Percentiles rank a stretch among this genome's conserved stretches.
Evolutionary conservation across 164 flowering plant genomes (phyloP).

Genomic region (Stephania yunnanensis): DNA sequence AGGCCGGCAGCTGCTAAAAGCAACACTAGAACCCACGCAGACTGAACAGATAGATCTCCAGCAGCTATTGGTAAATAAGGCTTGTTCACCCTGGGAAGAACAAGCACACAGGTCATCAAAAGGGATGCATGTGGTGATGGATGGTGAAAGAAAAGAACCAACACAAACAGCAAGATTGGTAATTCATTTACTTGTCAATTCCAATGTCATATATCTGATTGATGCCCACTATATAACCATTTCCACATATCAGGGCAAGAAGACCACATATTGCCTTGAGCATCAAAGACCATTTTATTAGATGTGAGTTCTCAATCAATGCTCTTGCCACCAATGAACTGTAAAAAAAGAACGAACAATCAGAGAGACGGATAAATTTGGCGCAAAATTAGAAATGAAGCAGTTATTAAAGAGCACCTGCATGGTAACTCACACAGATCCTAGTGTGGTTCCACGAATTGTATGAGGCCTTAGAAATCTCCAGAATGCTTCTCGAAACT

Average conservation of each 20-base stretch:
- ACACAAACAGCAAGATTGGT: neutral
- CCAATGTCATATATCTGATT: constrained; percentile 95
- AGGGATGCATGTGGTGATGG: neutral
- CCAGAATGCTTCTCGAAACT: constrained; percentile 81
- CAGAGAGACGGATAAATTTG: neutral
- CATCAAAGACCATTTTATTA: constrained; percentile 82
- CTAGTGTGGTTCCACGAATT: constrained; percentile 89
- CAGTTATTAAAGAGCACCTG: neutral
- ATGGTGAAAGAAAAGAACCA: neutral
- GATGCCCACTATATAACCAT: constrained; percentile 97
- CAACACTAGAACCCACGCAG: constrained; percentile 89
- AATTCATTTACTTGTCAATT: constrained; percentile 76
- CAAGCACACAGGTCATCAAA: constrained; percentile 6
- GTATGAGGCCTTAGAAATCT: constrained; percentile 97
- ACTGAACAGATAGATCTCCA: constrained; percentile 87
- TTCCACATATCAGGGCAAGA: constrained; percentile 87
- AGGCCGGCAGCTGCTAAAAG: constrained; percentile 70
- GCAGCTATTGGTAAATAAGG: constrained; percentile 99
- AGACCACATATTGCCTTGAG: constrained; percentile 83
- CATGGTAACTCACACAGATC: constrained; percentile 56
- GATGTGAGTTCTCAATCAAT: constrained; percentile 72
- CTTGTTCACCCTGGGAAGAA: constrained; percentile 84
- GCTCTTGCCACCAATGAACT: constrained; percentile 92
- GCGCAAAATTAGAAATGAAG: neutral
- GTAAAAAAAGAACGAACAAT: constrained; percentile 23